Evolutionary conservation across 371 early-diverging fungal genomes (phyloP), one percentile per base, ranked within the genome.

Genomic region (Zychaea mexicana): DNA sequence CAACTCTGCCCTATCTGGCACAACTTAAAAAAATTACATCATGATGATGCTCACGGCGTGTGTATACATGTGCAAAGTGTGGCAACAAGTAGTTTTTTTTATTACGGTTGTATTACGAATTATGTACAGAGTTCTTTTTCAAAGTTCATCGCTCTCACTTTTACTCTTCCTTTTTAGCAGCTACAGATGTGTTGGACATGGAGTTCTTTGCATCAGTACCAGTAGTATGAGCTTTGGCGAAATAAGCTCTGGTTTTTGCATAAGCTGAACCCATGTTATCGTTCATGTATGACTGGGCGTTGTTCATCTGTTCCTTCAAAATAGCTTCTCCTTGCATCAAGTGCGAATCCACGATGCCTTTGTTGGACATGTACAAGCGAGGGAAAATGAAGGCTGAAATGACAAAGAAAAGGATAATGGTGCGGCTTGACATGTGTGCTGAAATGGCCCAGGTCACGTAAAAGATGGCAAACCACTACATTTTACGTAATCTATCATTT

Each of bases 301-400:
- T 60, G 13, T 39, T 26, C 24, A 57, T 31, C 13, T 67, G 68
- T 2, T 62, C 32, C 30, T 49, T 39, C n/a, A 67, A n/a, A 19
- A 76, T 38, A 0, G 71, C 62, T 63, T 77, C 75, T 9, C 74
- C 71, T 55, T 74, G 77, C n/a, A 72, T 71, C 27, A 79, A 22
- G 45, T 74, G 77, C 42, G 79, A 67, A 62, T 78, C 79, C 2
- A 78, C 73, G 4, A 75, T 61, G 33, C 75, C 73, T 70, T 78
- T 78, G 65, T 78, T 78, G 33, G 62, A 61, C 52, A 71, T 70
- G 52, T 78, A 78, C 2, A 72, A 63, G 24, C 76, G 73, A 45
- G 79, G 79, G 71, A 79, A 72, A 47, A 63, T 67, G 36, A 74
- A 76, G 26, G 74, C 71, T 19, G 74, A 73, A 49, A 76, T 54